Evolutionary conservation across 2,329 filamentous ascomycete genomes (phyloP), one percentile per base, ranked within the genome.

Genomic region (Penicillium olsonii): DNA sequence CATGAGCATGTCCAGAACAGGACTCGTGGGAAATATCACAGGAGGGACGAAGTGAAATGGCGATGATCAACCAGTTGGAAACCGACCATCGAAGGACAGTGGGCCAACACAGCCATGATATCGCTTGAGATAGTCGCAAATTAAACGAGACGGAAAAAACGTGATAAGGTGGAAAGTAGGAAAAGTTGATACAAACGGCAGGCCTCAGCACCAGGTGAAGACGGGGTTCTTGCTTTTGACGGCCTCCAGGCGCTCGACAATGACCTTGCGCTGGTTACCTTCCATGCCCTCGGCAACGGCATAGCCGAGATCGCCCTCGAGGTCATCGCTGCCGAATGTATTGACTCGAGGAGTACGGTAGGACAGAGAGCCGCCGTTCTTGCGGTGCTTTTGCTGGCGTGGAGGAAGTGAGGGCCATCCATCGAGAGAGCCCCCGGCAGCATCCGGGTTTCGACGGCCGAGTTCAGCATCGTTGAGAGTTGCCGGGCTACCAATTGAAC

Each of bases 161-260:
- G 48, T 40, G 52, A 35, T 49, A 45, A 39, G 18, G 22, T 24
- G 38, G 37, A 34, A 46, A 52, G 33, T 17, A 41, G 41, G 52
- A 48, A 37, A 42, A 38, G 38, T 38, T 18, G 45, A 44, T 33
- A 45, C 26, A 38, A 53, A 44, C 26, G 22, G 34, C 35, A 22
- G 37, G 40, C 52, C 49, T 76, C 76, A 97, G 77, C 94, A 99
- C 89, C 94, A 99, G 37, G 89, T 96, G 72, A 99, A 99, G 26
- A 99, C 91, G 2, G 94, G 94, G 67, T 95, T 95, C 68, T 87
- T 88, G 67, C 86, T 90, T 79, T 97, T 97, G 54, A 99, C 94
- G 52, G 92, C 88, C 77, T 99, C 94, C 50, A 99, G 75, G 55
- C 94, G 81, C 78, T 99, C 94, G 40, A 99, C 92, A 77, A 99